Base-by-base conservation (phyloP, 352 stramenopile species). In the Pythium biforme region DNA sequence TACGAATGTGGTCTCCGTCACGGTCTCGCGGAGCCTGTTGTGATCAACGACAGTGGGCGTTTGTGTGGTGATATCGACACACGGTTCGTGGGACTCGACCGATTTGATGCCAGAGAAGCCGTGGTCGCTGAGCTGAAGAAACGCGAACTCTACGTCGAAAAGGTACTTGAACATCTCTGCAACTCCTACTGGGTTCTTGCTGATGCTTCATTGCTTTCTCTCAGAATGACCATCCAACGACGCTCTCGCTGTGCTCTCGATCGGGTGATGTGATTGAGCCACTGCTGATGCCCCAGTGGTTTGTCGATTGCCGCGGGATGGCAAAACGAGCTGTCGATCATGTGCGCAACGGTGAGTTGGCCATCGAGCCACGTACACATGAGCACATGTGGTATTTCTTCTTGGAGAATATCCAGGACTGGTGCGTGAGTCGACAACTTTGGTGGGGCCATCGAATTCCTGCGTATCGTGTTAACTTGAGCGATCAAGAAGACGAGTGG, bases 381-480 rank as follows among this genome's bases (percentile, higher is more conserved):
- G 64, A 70, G 22, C 79, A 89, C 68, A 99, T 96, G 41, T 99
- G 96, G 96, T 99, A 98, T 73, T 90, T 92, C 64, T 99, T 98
- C 83, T 75, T 99, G 23, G 97, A 99, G 60, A 99, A 99, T 72
- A 99, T 99, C 68, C 90, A 97, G 27, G 96, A 99, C 78, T 99
- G 97, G 97, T 99, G 98, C 65, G 83, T 99, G 47, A 99, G 92
- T 72, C 91, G 98, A 17, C 97, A 99, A 75, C 85, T 99, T 2
- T 99, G 97, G 97, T 99, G 98, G 98, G 98, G 98, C 26, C 98
- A 99, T 75, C 97, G 98, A 47, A 99, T 99, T 59, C 98, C 97
- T 9, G 98, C 98, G 10, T 99, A 98, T 80, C 84, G 92, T 57
- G 31, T 97, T 63, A 37, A 92, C 78, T 34, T 90, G 75, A 52